phyloP scores from a whole-genome alignment of 768 basidiomycete genomes.

The Collybia mongolica region DNA sequence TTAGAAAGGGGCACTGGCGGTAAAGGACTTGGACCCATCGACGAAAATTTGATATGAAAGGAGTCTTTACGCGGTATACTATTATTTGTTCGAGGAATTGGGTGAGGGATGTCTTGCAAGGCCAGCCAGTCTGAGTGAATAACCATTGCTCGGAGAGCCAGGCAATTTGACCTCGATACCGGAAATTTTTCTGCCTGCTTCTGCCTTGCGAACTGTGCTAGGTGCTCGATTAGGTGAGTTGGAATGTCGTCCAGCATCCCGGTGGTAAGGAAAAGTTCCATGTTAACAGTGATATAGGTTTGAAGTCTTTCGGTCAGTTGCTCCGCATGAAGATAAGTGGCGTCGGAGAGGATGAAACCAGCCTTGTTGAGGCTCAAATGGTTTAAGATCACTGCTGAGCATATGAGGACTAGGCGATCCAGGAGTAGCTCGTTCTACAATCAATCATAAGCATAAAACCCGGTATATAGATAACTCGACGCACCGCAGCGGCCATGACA shows the following conservation, averaged over 20 bases:
- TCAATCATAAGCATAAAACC: conserved; percentile 4
- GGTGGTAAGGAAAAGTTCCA: conserved; percentile 85
- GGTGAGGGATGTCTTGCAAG: conserved; percentile 62
- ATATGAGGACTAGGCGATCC: conserved; percentile 81
- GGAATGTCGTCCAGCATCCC: conserved; percentile 79
- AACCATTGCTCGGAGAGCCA: conserved; percentile 54
- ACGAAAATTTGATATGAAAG: conserved; percentile 12
- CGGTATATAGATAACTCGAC: conserved; percentile 16
- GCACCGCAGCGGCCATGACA: conserved; percentile 81
- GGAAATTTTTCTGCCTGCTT: conserved; percentile 70
- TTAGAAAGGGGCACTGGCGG: conserved; percentile 6
- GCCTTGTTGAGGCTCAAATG: conserved; percentile 74
- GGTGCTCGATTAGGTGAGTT: conserved; percentile 59
- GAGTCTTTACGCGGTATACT: conserved; percentile 18
- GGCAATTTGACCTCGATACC: conserved; percentile 53
- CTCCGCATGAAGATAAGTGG: conserved; percentile 70
- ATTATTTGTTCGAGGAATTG: conserved; percentile 38
- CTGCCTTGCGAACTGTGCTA: conserved; percentile 54
- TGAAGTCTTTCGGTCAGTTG: conserved; percentile 71
- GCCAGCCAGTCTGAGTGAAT: conserved; percentile 72
- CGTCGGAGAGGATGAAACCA: conserved; percentile 78
- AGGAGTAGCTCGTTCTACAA: conserved; percentile 82
- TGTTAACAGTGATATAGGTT: conserved; percentile 76
- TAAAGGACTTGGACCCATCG: conserved; percentile 15
- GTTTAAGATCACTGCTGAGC: conserved; percentile 71